Evolutionary conservation across 352 stramenopile species (phyloP).

Genomic region (Phytophthora hibernalis): DNA sequence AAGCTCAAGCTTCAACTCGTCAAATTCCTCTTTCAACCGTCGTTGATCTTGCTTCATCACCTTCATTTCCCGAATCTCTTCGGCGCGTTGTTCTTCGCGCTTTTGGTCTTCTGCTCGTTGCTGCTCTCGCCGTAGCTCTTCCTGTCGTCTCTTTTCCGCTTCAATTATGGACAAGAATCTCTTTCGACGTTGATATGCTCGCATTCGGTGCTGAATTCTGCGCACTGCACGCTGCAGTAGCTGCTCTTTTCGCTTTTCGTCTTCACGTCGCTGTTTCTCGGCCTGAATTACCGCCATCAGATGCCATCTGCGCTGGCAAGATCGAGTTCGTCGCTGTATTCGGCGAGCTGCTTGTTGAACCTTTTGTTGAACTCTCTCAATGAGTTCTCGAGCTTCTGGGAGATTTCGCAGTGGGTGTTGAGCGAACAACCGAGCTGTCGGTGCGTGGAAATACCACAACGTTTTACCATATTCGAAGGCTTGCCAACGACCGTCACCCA

Average conservation of each 20-base stretch:
- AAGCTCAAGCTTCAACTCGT: conserved; percentile 17
- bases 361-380: conserved; percentile 49
- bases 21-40: conserved; percentile 23
- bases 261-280: conserved; percentile 7
- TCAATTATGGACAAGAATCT: conserved; percentile 11
- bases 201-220: conserved; percentile 23
- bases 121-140: conserved; percentile 23
- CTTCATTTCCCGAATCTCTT: conserved; percentile 19
- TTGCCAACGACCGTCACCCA: conserved; percentile 63
- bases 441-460: conserved; percentile 70
- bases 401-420: conserved; percentile 68
- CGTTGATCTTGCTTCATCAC: conserved; percentile 15
- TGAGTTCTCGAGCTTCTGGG: conserved; percentile 46
- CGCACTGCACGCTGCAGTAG: conserved; percentile 10
- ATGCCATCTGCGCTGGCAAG: conserved; percentile 8
- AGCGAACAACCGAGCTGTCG: conserved; percentile 41
- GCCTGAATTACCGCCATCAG: conserved; percentile 28
- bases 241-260: conserved; percentile 20
- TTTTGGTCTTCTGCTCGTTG: conserved; percentile 20
- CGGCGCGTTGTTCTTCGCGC: conserved; percentile 9
- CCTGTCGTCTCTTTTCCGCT: conserved; percentile 13
- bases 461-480: conserved; percentile 66
- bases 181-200: conserved; percentile 15
- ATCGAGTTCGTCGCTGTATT: conserved; percentile 45
- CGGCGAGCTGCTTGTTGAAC: conserved; percentile 45